Conservation (phyloP, 192 early-diverging fungal genomes). For the Coemansia guatemalensis region DNA sequence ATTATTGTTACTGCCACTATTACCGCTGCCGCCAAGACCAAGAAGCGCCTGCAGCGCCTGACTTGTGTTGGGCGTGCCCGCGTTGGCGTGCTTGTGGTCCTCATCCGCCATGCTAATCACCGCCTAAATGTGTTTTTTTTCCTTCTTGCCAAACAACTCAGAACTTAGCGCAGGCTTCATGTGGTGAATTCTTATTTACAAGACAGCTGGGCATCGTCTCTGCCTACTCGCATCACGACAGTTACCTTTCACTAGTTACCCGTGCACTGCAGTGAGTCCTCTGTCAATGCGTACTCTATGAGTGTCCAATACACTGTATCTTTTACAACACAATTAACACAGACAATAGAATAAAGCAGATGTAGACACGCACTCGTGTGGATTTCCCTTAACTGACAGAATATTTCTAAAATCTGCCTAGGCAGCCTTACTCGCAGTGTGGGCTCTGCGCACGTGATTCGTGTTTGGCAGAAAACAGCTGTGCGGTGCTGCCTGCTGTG, state of each 20-base stretch:
- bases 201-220: neutral
- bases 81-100: neutral
- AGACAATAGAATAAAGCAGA: neutral
- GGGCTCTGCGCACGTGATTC: neutral
- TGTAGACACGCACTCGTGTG: neutral
- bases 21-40: conserved; percentile 3
- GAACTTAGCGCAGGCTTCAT: neutral
- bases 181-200: neutral
- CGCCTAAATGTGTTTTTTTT: neutral
- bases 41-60: conserved; percentile 9
- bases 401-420: neutral
- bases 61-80: conserved; percentile 4
- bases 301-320: neutral
- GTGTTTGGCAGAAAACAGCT: neutral
- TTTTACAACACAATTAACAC: neutral
- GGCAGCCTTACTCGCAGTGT: neutral
- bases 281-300: neutral
- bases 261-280: neutral
- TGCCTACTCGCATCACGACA: neutral
- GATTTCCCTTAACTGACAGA: neutral
- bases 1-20: conserved; percentile 10
- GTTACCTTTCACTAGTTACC: neutral
- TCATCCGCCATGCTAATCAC: conserved; percentile 26
- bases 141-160: neutral
- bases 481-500: neutral